Conservation (phyloP, 306 rosid species). For the Hippophae rhamnoides region DNA sequence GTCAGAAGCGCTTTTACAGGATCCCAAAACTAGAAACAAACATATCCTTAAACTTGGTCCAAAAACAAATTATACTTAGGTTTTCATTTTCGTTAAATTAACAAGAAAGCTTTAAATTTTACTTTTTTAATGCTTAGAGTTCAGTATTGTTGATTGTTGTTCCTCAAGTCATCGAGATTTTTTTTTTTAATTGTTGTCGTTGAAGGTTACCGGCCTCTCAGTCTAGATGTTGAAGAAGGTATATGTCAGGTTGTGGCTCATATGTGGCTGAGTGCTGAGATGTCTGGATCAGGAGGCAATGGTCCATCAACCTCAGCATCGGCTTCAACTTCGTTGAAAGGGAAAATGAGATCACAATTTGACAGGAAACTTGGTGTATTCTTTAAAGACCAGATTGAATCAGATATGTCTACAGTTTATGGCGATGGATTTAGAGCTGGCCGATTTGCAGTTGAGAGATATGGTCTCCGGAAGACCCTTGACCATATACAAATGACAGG, state of each 20-base stretch:
- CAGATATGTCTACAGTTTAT: slow-evolving; percentile 88
- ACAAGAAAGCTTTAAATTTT: no score
- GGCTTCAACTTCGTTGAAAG: slow-evolving; percentile 27
- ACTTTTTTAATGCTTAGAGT: neutral
- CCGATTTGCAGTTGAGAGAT: slow-evolving; percentile 65
- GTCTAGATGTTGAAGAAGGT: slow-evolving; percentile 97
- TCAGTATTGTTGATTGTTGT: neutral
- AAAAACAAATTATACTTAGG: no score
- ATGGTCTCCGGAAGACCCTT: slow-evolving; percentile 77
- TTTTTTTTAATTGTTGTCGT: slow-evolving; percentile 1
- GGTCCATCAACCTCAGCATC: slow-evolving; percentile 47
- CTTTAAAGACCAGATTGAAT: slow-evolving; percentile 87
- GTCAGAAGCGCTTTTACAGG: no score
- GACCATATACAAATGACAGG: slow-evolving; percentile 81
- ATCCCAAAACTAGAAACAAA: no score
- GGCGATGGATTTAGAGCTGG: slow-evolving; percentile 96
- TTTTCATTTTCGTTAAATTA: no score
- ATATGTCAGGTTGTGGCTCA: slow-evolving; percentile 97
- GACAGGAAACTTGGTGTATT: slow-evolving; percentile 91
- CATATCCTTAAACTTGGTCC: no score
- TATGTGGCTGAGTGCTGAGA: slow-evolving; percentile 83
- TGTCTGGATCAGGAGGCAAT: slow-evolving; percentile 49
- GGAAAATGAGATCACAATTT: slow-evolving; percentile 44
- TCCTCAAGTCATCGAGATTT: neutral
- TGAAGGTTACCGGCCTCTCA: slow-evolving; percentile 78